A percentile compares a stretch with the other conserved stretches of the same genome.
Conservation (phyloP, 208 protist genomes). For the Porcisia deanei region DNA sequence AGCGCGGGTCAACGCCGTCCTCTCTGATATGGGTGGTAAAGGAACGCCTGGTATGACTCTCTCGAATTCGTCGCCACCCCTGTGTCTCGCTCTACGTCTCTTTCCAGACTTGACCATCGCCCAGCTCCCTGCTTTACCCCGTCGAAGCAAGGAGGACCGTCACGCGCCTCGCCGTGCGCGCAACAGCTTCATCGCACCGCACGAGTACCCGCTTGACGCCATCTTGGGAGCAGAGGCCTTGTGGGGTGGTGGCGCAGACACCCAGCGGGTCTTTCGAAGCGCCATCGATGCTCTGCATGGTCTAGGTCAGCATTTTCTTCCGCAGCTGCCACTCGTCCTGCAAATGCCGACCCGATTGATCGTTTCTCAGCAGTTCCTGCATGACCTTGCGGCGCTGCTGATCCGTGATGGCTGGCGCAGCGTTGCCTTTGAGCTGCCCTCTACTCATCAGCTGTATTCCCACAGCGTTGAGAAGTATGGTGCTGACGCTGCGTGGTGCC, state of each 20-base stretch:
- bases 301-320: slow-evolving; percentile 16
- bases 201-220: slow-evolving; percentile 32
- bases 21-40: background rate
- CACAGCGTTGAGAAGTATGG: background rate
- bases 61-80: slow-evolving; percentile 7
- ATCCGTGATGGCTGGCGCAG: slow-evolving; percentile 25
- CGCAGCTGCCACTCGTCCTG: slow-evolving; percentile 37
- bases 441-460: slow-evolving; percentile 37
- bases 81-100: slow-evolving; percentile 43
- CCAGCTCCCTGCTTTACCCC: slow-evolving; percentile 17
- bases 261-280: slow-evolving; percentile 19
- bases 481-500: slow-evolving; percentile 32
- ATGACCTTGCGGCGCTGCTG: slow-evolving; percentile 30
- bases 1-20: background rate
- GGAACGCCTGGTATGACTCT: background rate
- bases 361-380: slow-evolving; percentile 53
- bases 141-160: background rate
- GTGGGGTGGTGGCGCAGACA: slow-evolving; percentile 38
- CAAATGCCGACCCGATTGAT: slow-evolving; percentile 60
- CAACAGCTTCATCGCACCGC: slow-evolving; percentile 7
- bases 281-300: slow-evolving; percentile 29
- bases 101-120: slow-evolving; percentile 56
- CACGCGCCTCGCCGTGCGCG: slow-evolving; percentile 2
- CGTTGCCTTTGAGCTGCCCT: slow-evolving; percentile 51
- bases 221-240: slow-evolving; percentile 31